A percentile compares a stretch with the other conserved stretches of the same genome.
phyloP scores from a whole-genome alignment of 75 land plant species.

The Selaginella moellendorffii region DNA sequence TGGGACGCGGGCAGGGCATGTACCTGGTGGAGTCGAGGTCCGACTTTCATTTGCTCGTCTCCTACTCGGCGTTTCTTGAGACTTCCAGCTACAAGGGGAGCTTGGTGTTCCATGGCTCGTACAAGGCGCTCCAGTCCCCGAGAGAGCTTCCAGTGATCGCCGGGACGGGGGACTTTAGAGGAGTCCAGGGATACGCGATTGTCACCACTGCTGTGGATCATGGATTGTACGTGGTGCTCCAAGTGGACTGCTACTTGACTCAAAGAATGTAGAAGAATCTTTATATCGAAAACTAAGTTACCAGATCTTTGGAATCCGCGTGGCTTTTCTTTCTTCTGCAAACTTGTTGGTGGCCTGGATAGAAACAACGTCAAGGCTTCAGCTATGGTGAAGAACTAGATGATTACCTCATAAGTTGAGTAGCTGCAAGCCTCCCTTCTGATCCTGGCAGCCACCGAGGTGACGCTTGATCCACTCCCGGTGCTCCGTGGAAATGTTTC shows the following conservation, averaged over 20 bases:
- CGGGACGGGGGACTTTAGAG: not conserved
- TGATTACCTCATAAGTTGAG: too few species aligned
- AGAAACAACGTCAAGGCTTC: too few species aligned
- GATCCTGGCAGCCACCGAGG: conserved; percentile 16
- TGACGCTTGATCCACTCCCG: conserved; percentile 15
- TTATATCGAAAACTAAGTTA: too few species aligned
- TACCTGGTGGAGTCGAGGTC: not conserved
- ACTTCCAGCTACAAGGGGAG: not conserved
- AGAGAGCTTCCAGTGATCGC: not conserved
- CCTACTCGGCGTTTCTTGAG: not conserved
- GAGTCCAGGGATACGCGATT: not conserved
- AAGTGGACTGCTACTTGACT: not conserved
- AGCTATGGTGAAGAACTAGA: too few species aligned
- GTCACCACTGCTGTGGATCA: not conserved
- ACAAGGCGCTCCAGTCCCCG: not conserved
- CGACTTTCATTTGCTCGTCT: not conserved
- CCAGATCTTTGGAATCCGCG: too few species aligned
- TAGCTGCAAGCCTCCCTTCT: conserved; percentile 17
- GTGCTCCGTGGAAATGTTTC: conserved; percentile 1
- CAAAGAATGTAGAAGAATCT: too few species aligned
- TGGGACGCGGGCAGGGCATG: not conserved
- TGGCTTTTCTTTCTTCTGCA: too few species aligned
- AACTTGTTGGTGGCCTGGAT: too few species aligned
- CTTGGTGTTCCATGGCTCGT: not conserved
- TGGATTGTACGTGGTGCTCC: not conserved